Percentiles rank a stretch among this genome's conserved stretches.
Evolutionary conservation across 2,329 filamentous ascomycete species (phyloP).

Genomic region (Arachnopeziza araneosa): DNA sequence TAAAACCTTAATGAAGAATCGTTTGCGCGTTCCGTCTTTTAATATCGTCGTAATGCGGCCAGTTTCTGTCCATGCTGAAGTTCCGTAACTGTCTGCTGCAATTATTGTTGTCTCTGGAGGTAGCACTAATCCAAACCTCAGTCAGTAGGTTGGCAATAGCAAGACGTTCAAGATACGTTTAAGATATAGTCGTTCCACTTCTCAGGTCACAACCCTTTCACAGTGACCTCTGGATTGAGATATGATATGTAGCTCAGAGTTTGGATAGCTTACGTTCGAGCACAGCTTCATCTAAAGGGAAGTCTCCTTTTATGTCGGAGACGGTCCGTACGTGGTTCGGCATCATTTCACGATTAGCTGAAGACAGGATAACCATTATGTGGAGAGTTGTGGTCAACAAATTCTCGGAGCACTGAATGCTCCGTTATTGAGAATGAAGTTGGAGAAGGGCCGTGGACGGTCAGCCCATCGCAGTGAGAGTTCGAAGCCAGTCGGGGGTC

Average conservation of each 20-base stretch:
- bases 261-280: neutral
- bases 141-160: neutral
- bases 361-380: neutral
- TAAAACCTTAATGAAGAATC: conserved; percentile 32
- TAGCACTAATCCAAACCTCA: neutral
- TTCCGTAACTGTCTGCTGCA: neutral
- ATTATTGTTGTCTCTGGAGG: neutral
- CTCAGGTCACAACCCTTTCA: neutral
- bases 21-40: conserved; percentile 22
- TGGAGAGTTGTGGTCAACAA: neutral
- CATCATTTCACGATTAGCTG: neutral
- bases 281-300: neutral
- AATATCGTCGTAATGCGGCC: conserved; percentile 30
- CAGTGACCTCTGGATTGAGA: neutral
- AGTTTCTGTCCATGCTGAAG: conserved; percentile 29
- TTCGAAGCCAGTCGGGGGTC: neutral
- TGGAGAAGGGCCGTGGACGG: neutral
- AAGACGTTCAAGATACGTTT: neutral
- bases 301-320: neutral
- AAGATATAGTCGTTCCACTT: neutral
- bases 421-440: neutral
- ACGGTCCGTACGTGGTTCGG: neutral
- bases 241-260: neutral
- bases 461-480: neutral
- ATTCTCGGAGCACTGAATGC: neutral